Evolutionary conservation across 2,329 filamentous ascomycete genomes (phyloP).

Genomic region (Talaromyces sp.): DNA sequence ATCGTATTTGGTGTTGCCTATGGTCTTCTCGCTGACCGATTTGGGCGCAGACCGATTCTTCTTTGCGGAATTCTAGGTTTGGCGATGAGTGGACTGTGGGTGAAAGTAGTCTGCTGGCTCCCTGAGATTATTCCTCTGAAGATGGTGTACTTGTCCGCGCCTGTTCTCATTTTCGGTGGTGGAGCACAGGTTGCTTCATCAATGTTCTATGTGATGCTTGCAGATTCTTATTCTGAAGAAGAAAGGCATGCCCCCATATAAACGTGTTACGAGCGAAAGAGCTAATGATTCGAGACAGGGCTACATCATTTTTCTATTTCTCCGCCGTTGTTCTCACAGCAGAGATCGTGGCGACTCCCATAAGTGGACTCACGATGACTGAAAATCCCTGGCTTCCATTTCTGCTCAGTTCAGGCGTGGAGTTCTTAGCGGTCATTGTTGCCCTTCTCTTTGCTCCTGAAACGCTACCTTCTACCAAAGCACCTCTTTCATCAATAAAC

Average conservation of each 20-base stretch:
- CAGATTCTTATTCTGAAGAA: conserved; percentile 29
- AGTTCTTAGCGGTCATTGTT: conserved; percentile 6
- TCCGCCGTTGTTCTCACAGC: conserved; percentile 23
- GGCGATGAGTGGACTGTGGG: conserved; percentile 26
- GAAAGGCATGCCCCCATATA: conserved; percentile 22
- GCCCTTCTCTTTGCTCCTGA: conserved; percentile 10
- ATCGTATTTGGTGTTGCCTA: conserved; percentile 30
- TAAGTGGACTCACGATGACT: conserved; percentile 30
- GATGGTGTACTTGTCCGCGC: conserved; percentile 26
- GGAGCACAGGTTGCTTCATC: conserved; percentile 25
- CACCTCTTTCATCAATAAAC: neutral
- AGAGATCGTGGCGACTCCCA: conserved; percentile 28
- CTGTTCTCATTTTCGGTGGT: conserved; percentile 27
- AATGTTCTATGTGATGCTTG: conserved; percentile 26
- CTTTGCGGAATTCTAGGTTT: conserved; percentile 25
- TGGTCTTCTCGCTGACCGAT: conserved; percentile 29
- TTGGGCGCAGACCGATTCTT: conserved; percentile 28
- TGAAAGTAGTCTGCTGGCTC: conserved; percentile 26
- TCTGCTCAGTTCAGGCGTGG: conserved; percentile 7
- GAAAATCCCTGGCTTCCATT: conserved; percentile 24
- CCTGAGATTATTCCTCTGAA: conserved; percentile 23
- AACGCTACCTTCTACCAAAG: neutral
- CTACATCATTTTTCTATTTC: conserved; percentile 13
- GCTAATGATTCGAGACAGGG: neutral
- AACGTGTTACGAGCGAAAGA: neutral